Percentiles rank a stretch among this genome's conserved stretches.
Conservation (phyloP, 2,329 filamentous ascomycete species). For the Fusarium graminum region DNA sequence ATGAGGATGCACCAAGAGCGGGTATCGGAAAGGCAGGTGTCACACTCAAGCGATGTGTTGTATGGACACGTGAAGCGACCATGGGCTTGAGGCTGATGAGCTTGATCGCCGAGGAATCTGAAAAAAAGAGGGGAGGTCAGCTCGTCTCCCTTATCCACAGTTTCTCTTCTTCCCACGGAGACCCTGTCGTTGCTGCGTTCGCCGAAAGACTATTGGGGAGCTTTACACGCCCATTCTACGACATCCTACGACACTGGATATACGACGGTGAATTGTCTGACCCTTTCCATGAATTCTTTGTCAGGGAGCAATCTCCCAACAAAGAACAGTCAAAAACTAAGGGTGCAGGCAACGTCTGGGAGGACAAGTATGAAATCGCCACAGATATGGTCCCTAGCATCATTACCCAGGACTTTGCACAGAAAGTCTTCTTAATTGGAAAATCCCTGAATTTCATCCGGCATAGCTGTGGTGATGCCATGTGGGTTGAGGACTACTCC, state of each 20-base stretch:
- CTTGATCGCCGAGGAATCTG: constrained; percentile 91
- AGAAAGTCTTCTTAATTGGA: constrained; percentile 96
- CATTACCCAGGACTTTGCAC: constrained; percentile 91
- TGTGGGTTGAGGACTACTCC: constrained; percentile 96
- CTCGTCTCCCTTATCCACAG: constrained; percentile 93
- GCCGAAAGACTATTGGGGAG: constrained; percentile 88
- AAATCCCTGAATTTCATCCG: constrained; percentile 99
- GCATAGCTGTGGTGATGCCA: constrained; percentile 91
- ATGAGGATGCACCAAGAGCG: constrained; percentile 73
- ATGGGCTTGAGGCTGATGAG: constrained; percentile 96
- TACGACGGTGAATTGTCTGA: constrained; percentile 99
- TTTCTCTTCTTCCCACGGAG: constrained; percentile 93
- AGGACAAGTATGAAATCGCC: constrained; percentile 93
- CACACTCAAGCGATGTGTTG: constrained; percentile 92
- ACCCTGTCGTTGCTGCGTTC: constrained; percentile 93
- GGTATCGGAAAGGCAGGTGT: constrained; percentile 89
- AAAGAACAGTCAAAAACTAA: constrained; percentile 65
- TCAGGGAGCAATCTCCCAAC: constrained; percentile 78
- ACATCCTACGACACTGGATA: constrained; percentile 96
- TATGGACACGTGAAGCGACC: constrained; percentile 97
- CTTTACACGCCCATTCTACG: constrained; percentile 95
- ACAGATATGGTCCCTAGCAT: constrained; percentile 91
- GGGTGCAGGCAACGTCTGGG: constrained; percentile 92
- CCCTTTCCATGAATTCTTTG: constrained; percentile 95
- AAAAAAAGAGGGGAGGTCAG: constrained; percentile 85